Evolutionary conservation across 495 filamentous ascomycete species (phyloP).

Genomic region (Aspergillus mulundensis): DNA sequence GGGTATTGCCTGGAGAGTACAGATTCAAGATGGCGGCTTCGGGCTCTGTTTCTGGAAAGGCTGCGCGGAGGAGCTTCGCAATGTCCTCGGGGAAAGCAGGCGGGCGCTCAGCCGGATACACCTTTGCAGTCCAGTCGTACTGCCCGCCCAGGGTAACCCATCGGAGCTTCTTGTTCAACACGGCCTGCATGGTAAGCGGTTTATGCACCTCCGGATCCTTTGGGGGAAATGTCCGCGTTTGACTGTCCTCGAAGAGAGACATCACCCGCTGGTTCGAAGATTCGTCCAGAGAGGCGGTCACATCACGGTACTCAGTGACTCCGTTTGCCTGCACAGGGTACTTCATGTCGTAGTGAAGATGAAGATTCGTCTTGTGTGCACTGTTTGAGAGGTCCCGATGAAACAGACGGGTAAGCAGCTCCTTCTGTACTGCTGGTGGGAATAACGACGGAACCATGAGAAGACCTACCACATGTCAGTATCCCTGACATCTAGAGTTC

Average conservation of each 20-base stretch:
- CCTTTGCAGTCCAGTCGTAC: slow-evolving; percentile 87
- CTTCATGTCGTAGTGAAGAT: slow-evolving; percentile 73
- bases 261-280: background rate
- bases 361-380: slow-evolving; percentile 77
- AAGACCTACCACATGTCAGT: slow-evolving; percentile 54
- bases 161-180: slow-evolving; percentile 72
- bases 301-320: background rate
- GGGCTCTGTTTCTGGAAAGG: slow-evolving; percentile 69
- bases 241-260: slow-evolving; percentile 52
- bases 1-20: slow-evolving; percentile 81
- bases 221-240: slow-evolving; percentile 44
- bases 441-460: slow-evolving; percentile 69
- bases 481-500: slow-evolving; percentile 2
- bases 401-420: slow-evolving; percentile 63
- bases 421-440: slow-evolving; percentile 60
- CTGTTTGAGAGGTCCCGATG: slow-evolving; percentile 76
- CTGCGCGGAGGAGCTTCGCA: slow-evolving; percentile 52
- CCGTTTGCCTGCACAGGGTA: slow-evolving; percentile 47
- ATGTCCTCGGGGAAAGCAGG: slow-evolving; percentile 74
- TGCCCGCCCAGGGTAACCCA: slow-evolving; percentile 94
- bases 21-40: slow-evolving; percentile 91
- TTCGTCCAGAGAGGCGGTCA: background rate
- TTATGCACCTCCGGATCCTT: slow-evolving; percentile 66
- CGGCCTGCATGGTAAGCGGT: slow-evolving; percentile 58
- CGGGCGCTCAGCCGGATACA: slow-evolving; percentile 64